A percentile compares a stretch with the other conserved stretches of the same genome.
Conservation (phyloP, 805 yeast species). For the Saccharomycopsis lassenensis region DNA sequence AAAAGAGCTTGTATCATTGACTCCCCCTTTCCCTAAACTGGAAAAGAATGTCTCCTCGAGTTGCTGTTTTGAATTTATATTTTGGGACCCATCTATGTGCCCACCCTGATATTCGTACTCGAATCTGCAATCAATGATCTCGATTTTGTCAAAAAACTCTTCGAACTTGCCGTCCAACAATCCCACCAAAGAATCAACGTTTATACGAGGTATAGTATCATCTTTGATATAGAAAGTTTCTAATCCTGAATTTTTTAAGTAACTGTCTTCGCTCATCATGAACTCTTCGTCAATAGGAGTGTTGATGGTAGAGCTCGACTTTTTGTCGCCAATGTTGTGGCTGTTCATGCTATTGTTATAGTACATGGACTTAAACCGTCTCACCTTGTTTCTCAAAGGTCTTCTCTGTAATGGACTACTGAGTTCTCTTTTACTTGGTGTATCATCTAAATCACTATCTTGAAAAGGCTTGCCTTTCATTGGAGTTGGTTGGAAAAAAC, state of each 20-base stretch:
- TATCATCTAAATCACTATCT: conserved; percentile 12
- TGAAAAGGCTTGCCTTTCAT: conserved; percentile 13
- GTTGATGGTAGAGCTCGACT: conserved; percentile 5
- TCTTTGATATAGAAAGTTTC: conserved; percentile 34
- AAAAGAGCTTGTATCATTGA: background rate
- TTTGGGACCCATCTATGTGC: conserved; percentile 76
- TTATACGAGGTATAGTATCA: conserved; percentile 48
- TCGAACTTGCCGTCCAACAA: conserved; percentile 29
- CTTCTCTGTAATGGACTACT: conserved; percentile 31
- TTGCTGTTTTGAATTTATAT: conserved; percentile 58
- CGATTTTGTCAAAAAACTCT: conserved; percentile 41
- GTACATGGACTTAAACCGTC: conserved; percentile 63
- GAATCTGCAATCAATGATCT: conserved; percentile 81
- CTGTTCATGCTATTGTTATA: conserved; percentile 38
- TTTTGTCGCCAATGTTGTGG: conserved; percentile 21
- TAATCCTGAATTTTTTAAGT: conserved; percentile 25
- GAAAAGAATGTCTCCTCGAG: conserved; percentile 47
- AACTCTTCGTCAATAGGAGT: conserved; percentile 9
- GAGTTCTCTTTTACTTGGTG: conserved; percentile 23
- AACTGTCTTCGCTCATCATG: conserved; percentile 5
- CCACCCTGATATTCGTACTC: conserved; percentile 91
- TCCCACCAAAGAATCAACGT: conserved; percentile 31
- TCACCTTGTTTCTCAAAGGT: conserved; percentile 29
- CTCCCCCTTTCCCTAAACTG: conserved; percentile 10
- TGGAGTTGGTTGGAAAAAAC: conserved; percentile 18